Conservation (phyloP, 148 eudicot species). For the Talinum fruticosum region DNA sequence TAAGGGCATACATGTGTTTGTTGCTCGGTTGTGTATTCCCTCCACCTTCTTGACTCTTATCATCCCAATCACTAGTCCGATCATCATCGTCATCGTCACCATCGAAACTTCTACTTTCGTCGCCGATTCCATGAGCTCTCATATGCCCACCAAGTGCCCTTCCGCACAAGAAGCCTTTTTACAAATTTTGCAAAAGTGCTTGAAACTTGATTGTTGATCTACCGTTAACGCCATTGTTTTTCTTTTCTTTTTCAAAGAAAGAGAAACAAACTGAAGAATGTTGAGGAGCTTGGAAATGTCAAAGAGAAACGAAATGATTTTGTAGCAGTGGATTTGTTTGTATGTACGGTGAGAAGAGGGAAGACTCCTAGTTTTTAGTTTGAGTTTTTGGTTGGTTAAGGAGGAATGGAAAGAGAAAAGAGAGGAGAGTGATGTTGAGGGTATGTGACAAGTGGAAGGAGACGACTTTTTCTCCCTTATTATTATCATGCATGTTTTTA, state of each 20-base stretch:
- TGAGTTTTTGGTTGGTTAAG: slow-evolving; percentile 39
- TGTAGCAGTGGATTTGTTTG: slow-evolving; percentile 46
- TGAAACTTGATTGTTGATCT: slow-evolving; percentile 51
- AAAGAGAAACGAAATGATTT: not conserved
- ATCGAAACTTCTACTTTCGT: slow-evolving; percentile 43
- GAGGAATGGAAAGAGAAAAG: slow-evolving; percentile 33
- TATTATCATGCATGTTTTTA: not conserved
- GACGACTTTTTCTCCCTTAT: slow-evolving; percentile 40
- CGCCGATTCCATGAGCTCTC: slow-evolving; percentile 94
- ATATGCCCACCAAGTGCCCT: slow-evolving; percentile 94
- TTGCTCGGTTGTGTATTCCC: slow-evolving; percentile 37
- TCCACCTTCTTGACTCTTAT: slow-evolving; percentile 31
- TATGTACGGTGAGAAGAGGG: not conserved
- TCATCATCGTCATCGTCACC: slow-evolving; percentile 51
- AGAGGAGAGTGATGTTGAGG: slow-evolving; percentile 34
- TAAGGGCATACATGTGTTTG: slow-evolving; percentile 62
- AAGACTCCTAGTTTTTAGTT: slow-evolving; percentile 77
- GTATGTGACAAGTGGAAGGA: slow-evolving; percentile 68
- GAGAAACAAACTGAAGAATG: not conserved
- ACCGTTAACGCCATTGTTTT: slow-evolving; percentile 47
- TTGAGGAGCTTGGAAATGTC: not conserved
- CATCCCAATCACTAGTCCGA: slow-evolving; percentile 66
- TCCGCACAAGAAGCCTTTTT: slow-evolving; percentile 86
- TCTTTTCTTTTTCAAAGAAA: not conserved
- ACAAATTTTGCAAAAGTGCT: slow-evolving; percentile 82